Evolutionary conservation across 495 filamentous ascomycete species (phyloP).

Genomic region (Pyrenopolyporus hunteri): DNA sequence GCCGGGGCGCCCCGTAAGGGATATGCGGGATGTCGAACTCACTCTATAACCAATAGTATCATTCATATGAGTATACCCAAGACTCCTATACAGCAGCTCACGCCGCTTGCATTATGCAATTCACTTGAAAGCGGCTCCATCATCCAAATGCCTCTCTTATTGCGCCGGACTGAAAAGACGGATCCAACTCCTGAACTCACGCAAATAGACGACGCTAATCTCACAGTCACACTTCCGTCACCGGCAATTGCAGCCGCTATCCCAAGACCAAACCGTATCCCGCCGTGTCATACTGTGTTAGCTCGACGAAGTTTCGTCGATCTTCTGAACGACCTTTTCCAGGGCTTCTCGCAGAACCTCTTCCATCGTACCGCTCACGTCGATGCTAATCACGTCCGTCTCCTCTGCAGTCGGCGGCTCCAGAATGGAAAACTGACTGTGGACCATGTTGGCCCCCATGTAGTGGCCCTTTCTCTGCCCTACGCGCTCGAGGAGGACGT

Average conservation of each 20-base stretch:
- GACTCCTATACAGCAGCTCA: slow-evolving; percentile 30
- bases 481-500: slow-evolving; percentile 76
- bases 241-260: slow-evolving; percentile 2
- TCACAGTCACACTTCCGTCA: neutral
- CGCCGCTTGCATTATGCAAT: slow-evolving; percentile 29
- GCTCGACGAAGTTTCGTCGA: slow-evolving; percentile 39
- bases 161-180: slow-evolving; percentile 29
- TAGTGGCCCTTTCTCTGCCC: slow-evolving; percentile 79
- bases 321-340: slow-evolving; percentile 54
- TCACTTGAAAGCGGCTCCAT: slow-evolving; percentile 21
- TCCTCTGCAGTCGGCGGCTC: slow-evolving; percentile 82
- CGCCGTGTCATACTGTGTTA: slow-evolving; percentile 10
- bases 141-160: slow-evolving; percentile 28
- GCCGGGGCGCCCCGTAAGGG: neutral
- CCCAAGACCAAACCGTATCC: neutral
- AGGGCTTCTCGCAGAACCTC: slow-evolving; percentile 72
- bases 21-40: slow-evolving; percentile 7
- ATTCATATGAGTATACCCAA: slow-evolving; percentile 16
- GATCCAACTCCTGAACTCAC: slow-evolving; percentile 34
- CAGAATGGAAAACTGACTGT: slow-evolving; percentile 83
- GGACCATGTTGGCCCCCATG: slow-evolving; percentile 98
- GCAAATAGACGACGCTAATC: slow-evolving; percentile 26
- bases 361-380: slow-evolving; percentile 70
- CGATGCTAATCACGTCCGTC: slow-evolving; percentile 81
- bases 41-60: slow-evolving; percentile 19